Evolutionary conservation across 2,329 filamentous ascomycete genomes (phyloP).

Genomic region (Aureobasidium sp.): DNA sequence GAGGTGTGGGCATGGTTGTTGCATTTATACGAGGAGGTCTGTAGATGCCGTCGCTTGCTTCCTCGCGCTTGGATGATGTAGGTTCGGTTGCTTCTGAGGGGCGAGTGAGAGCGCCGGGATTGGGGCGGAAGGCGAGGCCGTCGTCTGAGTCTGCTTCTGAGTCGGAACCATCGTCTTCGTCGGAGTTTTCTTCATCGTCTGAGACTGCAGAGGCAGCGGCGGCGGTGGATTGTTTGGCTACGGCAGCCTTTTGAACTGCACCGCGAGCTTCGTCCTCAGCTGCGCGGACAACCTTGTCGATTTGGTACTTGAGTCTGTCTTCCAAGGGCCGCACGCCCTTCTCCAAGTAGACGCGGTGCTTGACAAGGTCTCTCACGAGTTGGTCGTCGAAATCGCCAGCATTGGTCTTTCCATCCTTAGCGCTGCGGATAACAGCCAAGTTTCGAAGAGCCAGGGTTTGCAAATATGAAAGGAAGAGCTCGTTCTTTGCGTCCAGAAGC

Average conservation of each 20-base stretch:
- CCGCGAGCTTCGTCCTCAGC: conserved; percentile 63
- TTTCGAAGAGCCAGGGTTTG: conserved; percentile 81
- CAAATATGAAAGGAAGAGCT: conserved; percentile 90
- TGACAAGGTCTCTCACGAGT: conserved; percentile 78
- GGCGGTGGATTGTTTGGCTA: conserved; percentile 23
- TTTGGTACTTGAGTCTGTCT: conserved; percentile 84
- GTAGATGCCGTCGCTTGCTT: conserved; percentile 62
- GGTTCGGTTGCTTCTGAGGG: conserved; percentile 18
- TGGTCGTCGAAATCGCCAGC: conserved; percentile 48
- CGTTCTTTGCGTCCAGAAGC: conserved; percentile 90
- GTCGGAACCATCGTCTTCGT: conserved; percentile 29
- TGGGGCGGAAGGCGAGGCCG: conserved; percentile 55
- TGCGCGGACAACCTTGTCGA: conserved; percentile 86
- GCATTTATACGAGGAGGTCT: conserved; percentile 81
- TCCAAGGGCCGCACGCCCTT: conserved; percentile 87
- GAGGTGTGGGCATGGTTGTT: conserved; percentile 54
- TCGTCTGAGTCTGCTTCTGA: conserved; percentile 37
- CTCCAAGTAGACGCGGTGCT: conserved; percentile 86
- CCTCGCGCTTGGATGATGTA: conserved; percentile 10
- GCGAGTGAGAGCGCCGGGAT: conserved; percentile 40
- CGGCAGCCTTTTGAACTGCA: conserved; percentile 27
- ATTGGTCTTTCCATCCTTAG: conserved; percentile 21
- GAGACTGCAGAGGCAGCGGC: not conserved
- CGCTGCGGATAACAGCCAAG: conserved; percentile 28
- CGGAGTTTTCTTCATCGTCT: conserved; percentile 22